Conservation (phyloP, 148 eudicot species). For the Pouteria glomerata region DNA sequence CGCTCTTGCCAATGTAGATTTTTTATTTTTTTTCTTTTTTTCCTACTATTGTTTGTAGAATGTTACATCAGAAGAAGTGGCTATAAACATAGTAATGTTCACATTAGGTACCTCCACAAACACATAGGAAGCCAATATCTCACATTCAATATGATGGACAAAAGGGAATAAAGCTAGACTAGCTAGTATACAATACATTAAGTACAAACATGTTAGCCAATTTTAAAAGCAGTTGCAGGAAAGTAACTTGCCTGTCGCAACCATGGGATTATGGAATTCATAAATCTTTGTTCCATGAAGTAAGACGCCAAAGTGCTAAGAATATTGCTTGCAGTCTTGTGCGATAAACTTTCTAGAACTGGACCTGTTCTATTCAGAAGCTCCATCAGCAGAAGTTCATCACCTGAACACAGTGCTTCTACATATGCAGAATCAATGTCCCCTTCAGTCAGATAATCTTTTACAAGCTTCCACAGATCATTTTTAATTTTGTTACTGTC, state of each 20-base stretch:
- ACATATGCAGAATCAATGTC: conserved; percentile 73
- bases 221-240: background rate
- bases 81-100: background rate
- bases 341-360: conserved; percentile 61
- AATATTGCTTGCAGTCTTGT: conserved; percentile 49
- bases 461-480: conserved; percentile 46
- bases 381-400: conserved; percentile 59
- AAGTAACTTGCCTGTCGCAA: conserved; percentile 65
- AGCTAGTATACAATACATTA: background rate
- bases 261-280: conserved; percentile 69
- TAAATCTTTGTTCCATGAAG: conserved; percentile 48
- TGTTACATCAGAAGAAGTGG: background rate
- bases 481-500: conserved; percentile 25
- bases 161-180: background rate
- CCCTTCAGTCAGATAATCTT: conserved; percentile 47
- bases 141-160: background rate
- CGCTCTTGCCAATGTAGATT: background rate
- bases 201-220: background rate
- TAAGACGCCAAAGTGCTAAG: conserved; percentile 46
- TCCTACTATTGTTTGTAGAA: background rate
- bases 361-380: conserved; percentile 83
- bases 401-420: conserved; percentile 63
- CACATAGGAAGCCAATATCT: background rate
- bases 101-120: background rate
- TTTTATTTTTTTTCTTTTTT: background rate